Base-by-base conservation (phyloP, 2,329 filamentous ascomycete genomes). In the Aspergillus sp. region DNA sequence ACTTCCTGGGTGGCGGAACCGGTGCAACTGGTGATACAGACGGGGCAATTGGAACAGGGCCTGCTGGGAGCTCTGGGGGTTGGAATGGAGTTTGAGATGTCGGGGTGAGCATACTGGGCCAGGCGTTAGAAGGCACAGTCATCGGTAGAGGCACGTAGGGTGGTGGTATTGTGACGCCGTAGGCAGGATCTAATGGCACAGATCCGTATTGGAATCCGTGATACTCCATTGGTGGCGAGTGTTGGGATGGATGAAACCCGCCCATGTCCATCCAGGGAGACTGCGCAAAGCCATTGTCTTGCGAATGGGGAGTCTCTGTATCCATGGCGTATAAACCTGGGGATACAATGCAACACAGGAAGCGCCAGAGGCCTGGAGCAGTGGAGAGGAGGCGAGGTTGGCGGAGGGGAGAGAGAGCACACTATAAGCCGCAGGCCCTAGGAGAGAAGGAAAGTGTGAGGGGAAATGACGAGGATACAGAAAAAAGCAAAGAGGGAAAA, bases 71-170 rank as follows among this genome's bases (percentile, higher is more conserved):
- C 57, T 89, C 81, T 41, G 86, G 81, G 45, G 85, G 81, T 9
- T 47, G 51, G 68, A 86, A 91, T 64, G 75, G 84, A 44, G 84
- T 80, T 45, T 89, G 88, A 63, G 39, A 19, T 11, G 88, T 89
- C 46, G 88, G 54, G 15, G 51, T 89, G 71, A 93, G 79, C 83
- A 92, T 89, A 72, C 90, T 93, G 7, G 91, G 91, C 91, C 91
- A 96, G 61, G 72, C 66, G 51, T 88, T 82, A 47, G 82, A 82
- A 20, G 88, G 86, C 79, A 90, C 89, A 66, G 90, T 87, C 63
- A 93, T 78, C 70, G 90, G 88, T 20, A 89, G 85, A 33, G 79
- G 77, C 41, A 77, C 76, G 65, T 82, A 81, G 59, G 84, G 79
- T 61, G 84, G 81, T 65, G 82, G 82, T 64, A 84, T 81, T 66